phyloP scores from a whole-genome alignment of 176 grass and related monocot genomes.

The Puya raimondii region DNA sequence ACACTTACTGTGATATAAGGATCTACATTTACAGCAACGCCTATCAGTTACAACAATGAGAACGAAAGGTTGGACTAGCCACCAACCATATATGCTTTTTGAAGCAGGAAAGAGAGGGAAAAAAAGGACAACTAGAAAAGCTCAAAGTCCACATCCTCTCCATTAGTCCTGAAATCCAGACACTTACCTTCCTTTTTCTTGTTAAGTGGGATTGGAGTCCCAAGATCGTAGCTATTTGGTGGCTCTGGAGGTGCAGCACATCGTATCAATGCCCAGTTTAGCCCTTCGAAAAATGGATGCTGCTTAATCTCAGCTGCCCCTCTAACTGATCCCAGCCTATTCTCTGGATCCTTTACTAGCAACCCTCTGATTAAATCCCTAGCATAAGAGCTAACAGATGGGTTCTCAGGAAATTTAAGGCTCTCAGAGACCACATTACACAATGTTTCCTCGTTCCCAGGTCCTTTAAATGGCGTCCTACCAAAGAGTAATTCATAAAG shows the following conservation, averaged over 20 bases:
- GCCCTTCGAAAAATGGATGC: not conserved
- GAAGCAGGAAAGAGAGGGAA: not conserved
- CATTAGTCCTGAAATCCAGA: constrained; percentile 3
- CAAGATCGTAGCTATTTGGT: not conserved
- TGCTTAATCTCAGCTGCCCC: constrained; percentile 1
- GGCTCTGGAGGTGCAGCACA: not conserved
- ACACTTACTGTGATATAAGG: not conserved
- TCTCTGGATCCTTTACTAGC: not conserved
- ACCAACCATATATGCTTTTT: not conserved
- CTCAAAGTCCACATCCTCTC: not conserved
- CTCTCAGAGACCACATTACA: constrained; percentile 1
- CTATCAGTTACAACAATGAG: constrained; percentile 1
- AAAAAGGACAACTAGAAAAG: not conserved
- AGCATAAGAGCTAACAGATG: not conserved
- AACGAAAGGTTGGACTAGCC: not conserved
- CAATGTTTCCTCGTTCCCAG: constrained; percentile 1
- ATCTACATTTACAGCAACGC: not conserved
- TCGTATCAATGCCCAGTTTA: constrained; percentile 3
- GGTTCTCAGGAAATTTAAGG: not conserved
- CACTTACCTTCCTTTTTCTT: constrained; percentile 3
- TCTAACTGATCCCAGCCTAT: constrained; percentile 1
- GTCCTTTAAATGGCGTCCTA: not conserved
- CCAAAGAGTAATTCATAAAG: constrained; percentile 4
- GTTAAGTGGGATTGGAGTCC: not conserved
- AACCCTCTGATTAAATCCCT: constrained; percentile 4